Evolutionary conservation across 305 asterid genomes (phyloP), one percentile per base, ranked within the genome.

Genomic region (Stenogyne calaminthoides): DNA sequence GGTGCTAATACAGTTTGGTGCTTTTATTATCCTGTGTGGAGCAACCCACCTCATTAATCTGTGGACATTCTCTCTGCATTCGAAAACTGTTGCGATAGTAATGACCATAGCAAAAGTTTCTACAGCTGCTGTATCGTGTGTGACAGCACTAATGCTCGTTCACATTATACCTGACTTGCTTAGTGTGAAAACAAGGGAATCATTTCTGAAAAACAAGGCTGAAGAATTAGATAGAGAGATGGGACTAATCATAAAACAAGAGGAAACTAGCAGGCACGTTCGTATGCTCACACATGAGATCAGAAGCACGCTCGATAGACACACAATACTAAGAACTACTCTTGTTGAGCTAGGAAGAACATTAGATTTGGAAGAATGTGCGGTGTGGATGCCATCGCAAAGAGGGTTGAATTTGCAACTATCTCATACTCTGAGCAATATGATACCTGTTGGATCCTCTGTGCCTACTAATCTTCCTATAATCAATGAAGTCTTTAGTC

Each of bases 201-300:
- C 81, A 7, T 78, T 86, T 72, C 80, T 88, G 78, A 88, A 80
- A 71, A 79, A 80, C 32, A 84, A 83, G 82, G 96, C 92, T 2
- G 96, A 85, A 63, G 92, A 90, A 71, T 81, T 88, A 42, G 96
- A 90, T 63, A 80, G 88, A 71, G 96, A 88, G 68, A 88, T 78
- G 91, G 95, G 91, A 18, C 80, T 87, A 19, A 84, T 90, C 60
- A 85, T 84, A 19, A 88, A 83, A 72, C 95, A 90, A 81, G 96
- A 90, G 71, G 90, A 90, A 80, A 81, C 95, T 25, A 87, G 92
- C 40, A 84, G 96, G 76, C 92, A 90, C 75, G 96, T 90, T 61
- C 87, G 92, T 12, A 90, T 88, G 95, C 85, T 90, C 60, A 88
- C 95, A 63, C 96, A 88, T 66, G 96, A 90, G 80, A 90, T 90